Base-by-base conservation (phyloP, 208 protist species). In the Leishmania amazonensis region DNA sequence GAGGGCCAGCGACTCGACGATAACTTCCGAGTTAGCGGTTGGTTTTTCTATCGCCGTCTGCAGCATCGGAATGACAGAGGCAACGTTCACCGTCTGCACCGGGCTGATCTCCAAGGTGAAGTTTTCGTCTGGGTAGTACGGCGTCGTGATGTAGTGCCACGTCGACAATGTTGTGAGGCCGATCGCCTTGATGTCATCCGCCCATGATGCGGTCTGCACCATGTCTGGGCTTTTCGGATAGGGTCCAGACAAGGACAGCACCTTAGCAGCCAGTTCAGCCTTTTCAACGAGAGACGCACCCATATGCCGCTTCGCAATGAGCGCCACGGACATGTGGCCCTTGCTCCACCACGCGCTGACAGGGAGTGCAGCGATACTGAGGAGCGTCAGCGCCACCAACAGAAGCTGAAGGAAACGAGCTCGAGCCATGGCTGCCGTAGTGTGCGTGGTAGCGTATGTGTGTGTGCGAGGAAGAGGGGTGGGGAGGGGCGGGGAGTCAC, bases 71-170 rank as follows among this genome's bases (percentile, higher is more conserved):
- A 93, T 86, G 38, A 81, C 84, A 40, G 72, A 86, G 68, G 71
- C 78, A 19, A 91, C 86, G 72, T 93, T 93, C 13, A 85, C 81
- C n/a, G 74, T 38, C 68, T 67, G 68, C 35, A 86, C 75, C 9
- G 81, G 83, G 7, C 31, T 62, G 54, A 85, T 77, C 11, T 67
- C 65, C 35, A 91, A 76, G 11, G 13, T 19, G 67, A 86, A 71
- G 47, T 68, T 13, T 15, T 13, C 28, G 28, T 82, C 79, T 19
- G 88, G 76, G 70, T 87, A 83, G 82, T 91, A 90, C 19, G 86
- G 83, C 21, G 60, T 85, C 67, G 81, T 83, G 76, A 87, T 93
- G 81, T 79, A 93, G 84, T 93, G 90, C 90, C 90, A 93, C 3
- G 42, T 79, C 19, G 65, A 60, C 85, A 90, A 87, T 24, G 82